These are phyloP conservation scores for Polysphondylium violaceum DNA, from an alignment of 78 protist genomes.

Conservation along the genomic window DNA sequence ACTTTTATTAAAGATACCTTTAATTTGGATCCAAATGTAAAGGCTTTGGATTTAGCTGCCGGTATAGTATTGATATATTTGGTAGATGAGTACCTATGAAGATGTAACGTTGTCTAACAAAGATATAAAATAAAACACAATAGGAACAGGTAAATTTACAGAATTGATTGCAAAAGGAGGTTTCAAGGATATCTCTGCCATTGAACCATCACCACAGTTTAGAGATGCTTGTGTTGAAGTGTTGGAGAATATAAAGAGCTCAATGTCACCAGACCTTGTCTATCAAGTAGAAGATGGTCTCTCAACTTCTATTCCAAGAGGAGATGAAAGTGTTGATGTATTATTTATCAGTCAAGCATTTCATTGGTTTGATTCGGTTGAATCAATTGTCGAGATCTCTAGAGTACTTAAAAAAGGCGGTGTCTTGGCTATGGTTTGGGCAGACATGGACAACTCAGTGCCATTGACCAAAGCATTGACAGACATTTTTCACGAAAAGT, in stretches of 20 bases:
- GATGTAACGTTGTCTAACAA: neutral
- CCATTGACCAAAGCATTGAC: neutral
- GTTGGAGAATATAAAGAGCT: neutral
- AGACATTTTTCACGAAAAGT: constrained; percentile 39
- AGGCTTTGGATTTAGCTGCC: constrained; percentile 26
- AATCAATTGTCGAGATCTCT: constrained; percentile 2
- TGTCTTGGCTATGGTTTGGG: constrained; percentile 26
- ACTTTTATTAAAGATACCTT: constrained; percentile 15
- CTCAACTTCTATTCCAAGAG: constrained; percentile 27
- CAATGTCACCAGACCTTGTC: neutral
- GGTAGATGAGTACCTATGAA: neutral
- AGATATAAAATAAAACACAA: neutral
- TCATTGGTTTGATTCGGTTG: constrained; percentile 30
- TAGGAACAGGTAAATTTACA: constrained; percentile 67
- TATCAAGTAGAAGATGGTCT: constrained; percentile 34
- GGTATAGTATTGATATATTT: neutral
- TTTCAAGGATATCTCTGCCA: constrained; percentile 19
- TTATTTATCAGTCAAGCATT: constrained; percentile 32
- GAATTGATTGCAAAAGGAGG: constrained; percentile 20
- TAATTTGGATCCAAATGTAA: neutral
- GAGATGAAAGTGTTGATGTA: constrained; percentile 18
- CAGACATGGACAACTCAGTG: constrained; percentile 19
- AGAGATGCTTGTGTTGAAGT: constrained; percentile 28
- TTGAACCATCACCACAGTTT: constrained; percentile 47
- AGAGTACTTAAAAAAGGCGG: constrained; percentile 27